Conservation (phyloP, 139 green algal genomes). For the Chlamydomonas applanata region DNA sequence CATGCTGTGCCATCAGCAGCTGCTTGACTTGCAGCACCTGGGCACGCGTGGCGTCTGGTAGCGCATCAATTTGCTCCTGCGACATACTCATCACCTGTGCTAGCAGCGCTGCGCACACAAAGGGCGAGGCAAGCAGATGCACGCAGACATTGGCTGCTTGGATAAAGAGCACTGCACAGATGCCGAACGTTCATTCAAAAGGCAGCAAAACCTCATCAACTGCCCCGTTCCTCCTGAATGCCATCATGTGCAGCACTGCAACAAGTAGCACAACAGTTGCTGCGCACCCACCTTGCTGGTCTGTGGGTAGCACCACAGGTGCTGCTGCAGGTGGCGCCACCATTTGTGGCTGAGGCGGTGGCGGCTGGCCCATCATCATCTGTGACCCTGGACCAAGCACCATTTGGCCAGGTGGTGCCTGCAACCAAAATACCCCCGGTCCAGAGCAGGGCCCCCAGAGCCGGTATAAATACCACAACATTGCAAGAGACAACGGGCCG, state of each 20-base stretch:
- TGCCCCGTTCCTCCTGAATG: too few relatives aligned
- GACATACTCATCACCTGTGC: conserved; percentile 75
- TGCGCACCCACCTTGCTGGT: neutral
- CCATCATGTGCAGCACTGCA: too few relatives aligned
- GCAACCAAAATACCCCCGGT: too few relatives aligned
- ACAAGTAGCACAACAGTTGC: neutral
- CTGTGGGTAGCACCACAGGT: neutral
- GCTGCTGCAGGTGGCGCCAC: conserved; percentile 12
- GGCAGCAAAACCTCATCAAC: too few relatives aligned
- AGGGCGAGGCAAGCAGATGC: neutral
- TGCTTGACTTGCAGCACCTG: conserved; percentile 86
- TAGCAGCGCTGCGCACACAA: neutral
- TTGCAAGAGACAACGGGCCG: too few relatives aligned
- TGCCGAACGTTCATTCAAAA: too few relatives aligned
- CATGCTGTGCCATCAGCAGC: conserved; percentile 45
- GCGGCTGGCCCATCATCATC: conserved; percentile 13
- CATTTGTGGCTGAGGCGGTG: neutral
- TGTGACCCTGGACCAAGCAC: neutral
- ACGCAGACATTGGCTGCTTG: neutral
- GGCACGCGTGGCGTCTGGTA: conserved; percentile 78
- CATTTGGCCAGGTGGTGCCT: neutral
- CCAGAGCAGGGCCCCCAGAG: too few relatives aligned
- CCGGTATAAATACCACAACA: too few relatives aligned
- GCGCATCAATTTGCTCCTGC: conserved; percentile 77
- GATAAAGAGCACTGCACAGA: too few relatives aligned